Percentiles rank a stretch among this genome's conserved stretches.
phyloP scores from a whole-genome alignment of 345 rosid species.

The Eucalyptus cladocalyx region DNA sequence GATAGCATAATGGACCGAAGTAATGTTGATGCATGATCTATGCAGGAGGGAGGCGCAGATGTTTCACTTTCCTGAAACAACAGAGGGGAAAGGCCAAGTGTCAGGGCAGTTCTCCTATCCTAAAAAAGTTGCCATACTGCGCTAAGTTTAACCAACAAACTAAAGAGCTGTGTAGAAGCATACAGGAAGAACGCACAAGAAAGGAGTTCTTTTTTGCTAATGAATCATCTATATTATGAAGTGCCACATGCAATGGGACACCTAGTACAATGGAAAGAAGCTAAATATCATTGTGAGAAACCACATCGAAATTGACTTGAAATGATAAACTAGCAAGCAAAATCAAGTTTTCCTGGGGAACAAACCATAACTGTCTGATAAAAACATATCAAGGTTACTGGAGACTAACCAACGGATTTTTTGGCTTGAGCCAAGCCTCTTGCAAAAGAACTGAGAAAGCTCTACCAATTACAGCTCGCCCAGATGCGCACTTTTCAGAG shows the following conservation, averaged over 20 bases:
- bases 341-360: neutral
- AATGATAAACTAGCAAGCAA: neutral
- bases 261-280: neutral
- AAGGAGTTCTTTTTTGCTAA: neutral
- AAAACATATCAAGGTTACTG: neutral
- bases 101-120: neutral
- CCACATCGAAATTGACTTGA: neutral
- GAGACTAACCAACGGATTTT: constrained; percentile 25
- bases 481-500: constrained; percentile 30
- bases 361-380: neutral
- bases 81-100: neutral
- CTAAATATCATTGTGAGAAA: neutral
- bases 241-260: neutral
- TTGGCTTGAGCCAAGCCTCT: constrained; percentile 56
- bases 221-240: neutral
- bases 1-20: constrained; percentile 45
- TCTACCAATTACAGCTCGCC: constrained; percentile 50
- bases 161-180: neutral
- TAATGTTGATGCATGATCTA: constrained; percentile 57
- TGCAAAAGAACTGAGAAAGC: constrained; percentile 63
- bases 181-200: neutral
- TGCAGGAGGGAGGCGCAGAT: constrained; percentile 32
- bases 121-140: neutral
- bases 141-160: neutral
- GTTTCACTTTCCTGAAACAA: constrained; percentile 31